phyloP scores from a whole-genome alignment of 2,329 filamentous ascomycete species.

The Aureobasidium pullulans region DNA sequence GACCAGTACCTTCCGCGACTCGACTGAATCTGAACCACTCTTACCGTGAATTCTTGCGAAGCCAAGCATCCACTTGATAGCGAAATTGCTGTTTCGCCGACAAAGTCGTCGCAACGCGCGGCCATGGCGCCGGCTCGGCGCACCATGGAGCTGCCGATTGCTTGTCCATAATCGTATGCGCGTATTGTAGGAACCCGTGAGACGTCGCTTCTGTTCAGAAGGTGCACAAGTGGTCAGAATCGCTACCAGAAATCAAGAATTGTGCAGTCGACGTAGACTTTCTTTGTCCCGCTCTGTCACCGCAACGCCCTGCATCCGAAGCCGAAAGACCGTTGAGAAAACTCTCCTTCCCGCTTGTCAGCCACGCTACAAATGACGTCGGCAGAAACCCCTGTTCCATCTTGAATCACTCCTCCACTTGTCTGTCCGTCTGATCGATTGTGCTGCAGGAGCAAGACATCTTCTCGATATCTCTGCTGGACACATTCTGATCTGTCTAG shows the following conservation, averaged over 20 bases:
- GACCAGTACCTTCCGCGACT: background rate
- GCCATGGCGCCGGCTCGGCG: constrained; percentile 7
- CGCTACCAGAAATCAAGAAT: background rate
- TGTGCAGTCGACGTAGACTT: background rate
- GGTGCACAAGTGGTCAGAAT: background rate
- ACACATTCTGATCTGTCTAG: no score
- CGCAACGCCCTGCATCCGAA: background rate
- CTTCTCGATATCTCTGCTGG: no score
- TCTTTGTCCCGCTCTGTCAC: background rate
- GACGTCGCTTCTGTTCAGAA: background rate
- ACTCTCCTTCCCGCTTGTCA: background rate
- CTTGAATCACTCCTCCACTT: background rate
- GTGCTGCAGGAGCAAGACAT: background rate
- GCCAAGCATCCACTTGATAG: constrained; percentile 8
- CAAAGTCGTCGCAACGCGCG: constrained; percentile 6
- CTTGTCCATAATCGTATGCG: background rate
- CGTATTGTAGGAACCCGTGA: background rate
- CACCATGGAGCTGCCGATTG: background rate
- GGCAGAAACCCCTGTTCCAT: background rate
- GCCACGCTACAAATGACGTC: background rate
- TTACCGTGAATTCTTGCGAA: background rate
- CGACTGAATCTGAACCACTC: background rate
- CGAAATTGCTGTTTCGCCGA: constrained; percentile 2
- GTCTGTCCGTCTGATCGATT: background rate
- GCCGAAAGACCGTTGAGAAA: constrained; percentile 7